Evolutionary conservation across 495 filamentous ascomycete species (phyloP), one percentile per base, ranked within the genome.

Genomic region (Penicillium silybi): DNA sequence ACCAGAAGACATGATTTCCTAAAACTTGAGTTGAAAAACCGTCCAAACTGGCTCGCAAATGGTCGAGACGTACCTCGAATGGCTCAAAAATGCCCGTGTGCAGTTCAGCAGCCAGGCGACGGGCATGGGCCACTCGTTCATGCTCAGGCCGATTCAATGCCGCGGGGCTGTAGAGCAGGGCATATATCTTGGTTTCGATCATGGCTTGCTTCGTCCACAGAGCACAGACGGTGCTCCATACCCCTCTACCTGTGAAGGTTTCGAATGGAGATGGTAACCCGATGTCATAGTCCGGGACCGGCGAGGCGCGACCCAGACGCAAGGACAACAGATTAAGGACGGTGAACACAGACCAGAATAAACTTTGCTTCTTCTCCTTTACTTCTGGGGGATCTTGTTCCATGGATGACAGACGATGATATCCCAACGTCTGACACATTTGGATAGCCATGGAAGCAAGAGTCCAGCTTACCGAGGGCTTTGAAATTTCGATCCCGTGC

Each of bases 271-370:
- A 45, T 2, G 78, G 70, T 6, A 85, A 59, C 0, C 79, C 78
- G 56, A 87, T 83, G 50, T 88, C 85, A 62, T 77, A 84, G 59
- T 86, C 82, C 23, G 83, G 82, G 25, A 87, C 75, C 4, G 73
- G 66, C 0, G 81, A 78, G 0, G 83, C 78, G 5, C 83, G 80
- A 1, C 85, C 85, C 11, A 86, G 66, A 6, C 85, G 79, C n/a
- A 89, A 66, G 0, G 85, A 80, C 19, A 89, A 65, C 11, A 73
- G 74, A 52, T 80, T 84, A 52, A 86, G 76, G 7, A 84, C 62
- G 23, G 78, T 75, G 54, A 87, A 87, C 3, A 77, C 64, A 16
- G 80, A 74, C 85, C 85, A 89, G 59, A 89, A 89, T 9, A 85
- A 53, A 19, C 42, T 41, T 11, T 67, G 61, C 26, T 67, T 71